Evolutionary conservation across 306 rosid species (phyloP), one percentile per base, ranked within the genome.

Genomic region (Glycine soja): DNA sequence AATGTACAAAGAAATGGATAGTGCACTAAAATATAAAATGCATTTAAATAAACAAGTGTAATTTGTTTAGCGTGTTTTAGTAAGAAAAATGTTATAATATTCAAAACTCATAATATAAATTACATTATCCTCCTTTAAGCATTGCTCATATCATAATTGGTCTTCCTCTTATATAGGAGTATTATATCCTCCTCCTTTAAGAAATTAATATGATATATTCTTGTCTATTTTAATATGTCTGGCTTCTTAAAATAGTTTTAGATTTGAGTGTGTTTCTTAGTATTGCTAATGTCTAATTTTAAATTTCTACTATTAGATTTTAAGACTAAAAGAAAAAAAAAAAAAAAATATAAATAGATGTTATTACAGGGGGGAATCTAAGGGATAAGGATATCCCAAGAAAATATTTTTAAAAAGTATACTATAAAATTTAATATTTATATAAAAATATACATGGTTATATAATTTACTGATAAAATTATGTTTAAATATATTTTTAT

Each of bases 21-120:
- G 16, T 62, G 68, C 45, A 62, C 68, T 0, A 62, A 62, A 14
- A 32, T 62, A 62, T 34, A 62, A 62, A 62, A 62, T 62, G 68
- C 45, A 32, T 62, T 32, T 61, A 16, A 32, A 32, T 62, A 62
- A 62, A 62, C 45, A 61, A 61, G 43, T 19, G 68, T 12, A 63
- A 63, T 8, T 63, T 34, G 45, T 36, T 11, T 63, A 32, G 43
- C 18, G 14, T 63, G 34, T 63, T 63, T 6, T 5, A 63, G 16
- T 63, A 12, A 63, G 9, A 34, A 61, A 24, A 30, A 4, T 62
- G 7, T 38, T 38, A 0, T 24, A 38, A 32, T 2, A 4, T 0
- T 13, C 16, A 59, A 46, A 46, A 46, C 51, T 9, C 6, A 46
- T 24, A 24, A 8, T 32, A 32, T 32, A 32, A 63, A 63, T 63